A percentile compares a stretch with the other conserved stretches of the same genome.
phyloP scores from a whole-genome alignment of 2,329 filamentous ascomycete genomes.

The Pyrenochaeta sp. region DNA sequence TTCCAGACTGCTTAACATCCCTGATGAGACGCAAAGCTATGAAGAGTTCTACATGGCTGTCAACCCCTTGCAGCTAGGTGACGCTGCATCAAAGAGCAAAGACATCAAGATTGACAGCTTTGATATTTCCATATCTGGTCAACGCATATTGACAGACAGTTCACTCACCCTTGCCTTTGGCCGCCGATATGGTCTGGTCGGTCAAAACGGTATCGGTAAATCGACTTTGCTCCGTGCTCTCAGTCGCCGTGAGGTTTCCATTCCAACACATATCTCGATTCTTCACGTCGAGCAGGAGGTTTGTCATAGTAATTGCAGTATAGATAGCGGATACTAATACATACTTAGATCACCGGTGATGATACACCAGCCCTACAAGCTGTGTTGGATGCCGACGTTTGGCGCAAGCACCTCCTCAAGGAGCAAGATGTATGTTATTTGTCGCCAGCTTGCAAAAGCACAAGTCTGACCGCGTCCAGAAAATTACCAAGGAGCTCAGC shows the following conservation, averaged over 20 bases:
- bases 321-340: slow-evolving; percentile 10
- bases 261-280: slow-evolving; percentile 98
- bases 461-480: slow-evolving; percentile 53
- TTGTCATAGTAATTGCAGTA: slow-evolving; percentile 29
- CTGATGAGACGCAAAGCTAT: slow-evolving; percentile 86
- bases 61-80: slow-evolving; percentile 91
- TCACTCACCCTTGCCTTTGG: slow-evolving; percentile 90
- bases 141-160: slow-evolving; percentile 89
- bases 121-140: slow-evolving; percentile 89
- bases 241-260: slow-evolving; percentile 89
- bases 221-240: slow-evolving; percentile 90
- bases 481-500: slow-evolving; percentile 78
- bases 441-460: no score
- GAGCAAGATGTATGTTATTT: slow-evolving; percentile 76
- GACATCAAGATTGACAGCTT: slow-evolving; percentile 98
- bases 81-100: slow-evolving; percentile 82
- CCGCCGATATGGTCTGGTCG: slow-evolving; percentile 93
- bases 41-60: slow-evolving; percentile 99
- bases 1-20: slow-evolving; percentile 83
- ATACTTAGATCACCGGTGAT: slow-evolving; percentile 80
- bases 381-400: slow-evolving; percentile 95
- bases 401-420: slow-evolving; percentile 91
- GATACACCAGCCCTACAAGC: slow-evolving; percentile 95
- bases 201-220: slow-evolving; percentile 94
- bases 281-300: slow-evolving; percentile 98